These are phyloP conservation scores for Fraxinus angustifolia DNA, from an alignment of 305 asterid species.

Conservation along the genomic window DNA sequence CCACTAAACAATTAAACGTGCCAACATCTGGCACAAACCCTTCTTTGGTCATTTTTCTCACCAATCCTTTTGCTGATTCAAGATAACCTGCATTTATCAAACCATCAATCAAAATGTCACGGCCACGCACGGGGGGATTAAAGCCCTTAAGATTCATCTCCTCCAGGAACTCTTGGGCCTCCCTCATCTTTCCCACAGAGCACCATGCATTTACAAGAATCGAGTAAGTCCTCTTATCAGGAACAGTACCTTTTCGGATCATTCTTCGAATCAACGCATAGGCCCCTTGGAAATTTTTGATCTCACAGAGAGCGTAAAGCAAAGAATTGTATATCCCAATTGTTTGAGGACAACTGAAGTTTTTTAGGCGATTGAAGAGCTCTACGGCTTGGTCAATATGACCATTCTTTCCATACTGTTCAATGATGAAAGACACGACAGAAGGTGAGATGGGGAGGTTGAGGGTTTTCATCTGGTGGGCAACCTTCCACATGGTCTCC, in stretches of 20 bases:
- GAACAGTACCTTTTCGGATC: slow-evolving; percentile 61
- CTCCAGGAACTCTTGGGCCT: slow-evolving; percentile 87
- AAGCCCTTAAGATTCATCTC: slow-evolving; percentile 88
- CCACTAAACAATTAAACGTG: slow-evolving; percentile 76
- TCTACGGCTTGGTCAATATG: slow-evolving; percentile 81
- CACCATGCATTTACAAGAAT: slow-evolving; percentile 92
- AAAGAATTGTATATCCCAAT: slow-evolving; percentile 75
- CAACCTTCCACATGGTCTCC: slow-evolving; percentile 99
- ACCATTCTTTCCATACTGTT: slow-evolving; percentile 82
- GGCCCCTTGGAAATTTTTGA: slow-evolving; percentile 93
- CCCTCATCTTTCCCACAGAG: slow-evolving; percentile 88
- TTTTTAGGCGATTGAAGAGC: slow-evolving; percentile 73
- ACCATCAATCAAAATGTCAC: slow-evolving; percentile 81
- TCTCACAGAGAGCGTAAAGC: slow-evolving; percentile 83
- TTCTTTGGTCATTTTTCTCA: slow-evolving; percentile 80
- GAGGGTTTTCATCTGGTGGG: slow-evolving; percentile 67
- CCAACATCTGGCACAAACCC: slow-evolving; percentile 79
- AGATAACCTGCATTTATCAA: slow-evolving; percentile 83
- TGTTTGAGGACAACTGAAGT: slow-evolving; percentile 68
- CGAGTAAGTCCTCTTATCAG: slow-evolving; percentile 77
- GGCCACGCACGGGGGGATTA: slow-evolving; percentile 88
- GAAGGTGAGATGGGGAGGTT: slow-evolving; percentile 59
- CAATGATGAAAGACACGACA: slow-evolving; percentile 72
- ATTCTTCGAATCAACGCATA: slow-evolving; percentile 88
- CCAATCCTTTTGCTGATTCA: slow-evolving; percentile 89